Evolutionary conservation across 805 yeast species (phyloP), one percentile per base, ranked within the genome.

Genomic region (Yarrowia sp.): DNA sequence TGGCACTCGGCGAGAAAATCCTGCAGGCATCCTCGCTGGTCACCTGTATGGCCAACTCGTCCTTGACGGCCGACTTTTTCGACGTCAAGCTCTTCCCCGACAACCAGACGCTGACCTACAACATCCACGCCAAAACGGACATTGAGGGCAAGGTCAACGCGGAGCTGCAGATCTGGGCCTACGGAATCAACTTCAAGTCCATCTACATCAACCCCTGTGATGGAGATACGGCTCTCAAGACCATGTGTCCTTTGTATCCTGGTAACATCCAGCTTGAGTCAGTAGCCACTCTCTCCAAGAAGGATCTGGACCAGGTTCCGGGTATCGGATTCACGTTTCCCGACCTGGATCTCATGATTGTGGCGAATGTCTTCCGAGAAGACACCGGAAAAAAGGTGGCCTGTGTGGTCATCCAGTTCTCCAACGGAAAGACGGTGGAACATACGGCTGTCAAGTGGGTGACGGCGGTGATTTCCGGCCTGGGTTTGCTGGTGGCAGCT

Each of bases 361-460:
- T 86, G 74, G 83, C 89, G 41, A 71, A 73, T 62, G 80, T 83
- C 64, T 72, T 73, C 11, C 73, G 76, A 66, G 73, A 78, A 8
- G 80, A 79, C 33, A 79, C 79, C 36, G 64, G 58, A 18, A 62
- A 58, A 7, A 73, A 76, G 65, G 72, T 88, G 65, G 90, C 92
- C 42, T 91, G 97, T 74, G 80, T 91, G 65, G 93, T 89, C 73
- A 86, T 90, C 15, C 82, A 83, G 66, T 86, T 91, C 72, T 72
- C 86, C 18, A 91, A 91, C 73, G 91, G 92, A 41, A 89, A 86
- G 71, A 86, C 96, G 1, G 93, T 91, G 18, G 78, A 89, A 48
- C 96, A 90, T 73, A 80, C 83, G 1, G 89, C 89, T 69, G 92
- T 88, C 66, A 88, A 89, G 76, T 92, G 98, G 98, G 96, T 90